phyloP scores from a whole-genome alignment of 495 filamentous ascomycete species.

The Annulohypoxylon moriforme region DNA sequence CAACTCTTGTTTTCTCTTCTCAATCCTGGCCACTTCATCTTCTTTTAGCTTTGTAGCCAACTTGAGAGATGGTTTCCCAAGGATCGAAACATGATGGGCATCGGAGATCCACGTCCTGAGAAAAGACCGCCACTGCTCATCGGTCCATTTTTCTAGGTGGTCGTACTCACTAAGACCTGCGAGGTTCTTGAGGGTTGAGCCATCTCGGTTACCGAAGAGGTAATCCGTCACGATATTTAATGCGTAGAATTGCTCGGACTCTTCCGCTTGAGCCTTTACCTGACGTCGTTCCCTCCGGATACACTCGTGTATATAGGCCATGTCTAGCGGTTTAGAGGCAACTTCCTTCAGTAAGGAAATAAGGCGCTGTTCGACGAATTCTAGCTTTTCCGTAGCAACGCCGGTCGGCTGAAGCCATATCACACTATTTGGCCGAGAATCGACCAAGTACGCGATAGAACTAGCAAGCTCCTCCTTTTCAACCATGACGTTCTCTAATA shows the following conservation, averaged over 20 bases:
- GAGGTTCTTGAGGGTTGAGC: constrained; percentile 78
- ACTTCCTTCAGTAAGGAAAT: constrained; percentile 85
- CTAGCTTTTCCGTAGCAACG: constrained; percentile 87
- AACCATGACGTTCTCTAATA: constrained; percentile 91
- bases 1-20: constrained; percentile 62
- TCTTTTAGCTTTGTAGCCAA: constrained; percentile 78
- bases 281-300: constrained; percentile 80
- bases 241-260: constrained; percentile 77
- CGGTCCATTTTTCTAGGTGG: constrained; percentile 78
- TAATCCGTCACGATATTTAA: constrained; percentile 89
- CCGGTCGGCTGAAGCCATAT: constrained; percentile 85
- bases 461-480: constrained; percentile 94
- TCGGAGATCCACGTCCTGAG: constrained; percentile 86
- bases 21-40: constrained; percentile 72
- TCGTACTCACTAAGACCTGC: constrained; percentile 79
- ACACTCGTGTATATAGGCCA: constrained; percentile 89
- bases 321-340: constrained; percentile 81
- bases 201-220: constrained; percentile 87
- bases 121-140: constrained; percentile 84
- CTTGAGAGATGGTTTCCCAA: constrained; percentile 82
- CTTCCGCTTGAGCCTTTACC: constrained; percentile 82
- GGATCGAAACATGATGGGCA: constrained; percentile 84
- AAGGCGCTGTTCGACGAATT: constrained; percentile 83
- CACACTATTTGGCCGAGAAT: constrained; percentile 80
- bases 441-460: constrained; percentile 78